Base-by-base conservation (phyloP, 768 basidiomycete species). In the Sarcodon aspratus region DNA sequence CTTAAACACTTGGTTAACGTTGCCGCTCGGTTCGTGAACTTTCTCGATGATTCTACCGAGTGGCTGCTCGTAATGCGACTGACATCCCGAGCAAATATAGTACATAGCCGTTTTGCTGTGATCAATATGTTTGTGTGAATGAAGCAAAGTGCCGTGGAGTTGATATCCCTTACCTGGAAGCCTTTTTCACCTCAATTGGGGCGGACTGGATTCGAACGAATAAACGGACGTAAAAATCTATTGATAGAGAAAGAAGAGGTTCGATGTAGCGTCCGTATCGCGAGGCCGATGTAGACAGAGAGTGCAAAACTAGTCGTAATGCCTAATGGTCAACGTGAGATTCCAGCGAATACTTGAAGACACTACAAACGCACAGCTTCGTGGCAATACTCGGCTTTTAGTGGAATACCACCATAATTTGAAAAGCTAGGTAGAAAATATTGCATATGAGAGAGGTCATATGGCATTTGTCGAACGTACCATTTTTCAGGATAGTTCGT, bases 401-500 rank as follows among this genome's bases (percentile, higher is more conserved):
- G 73, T 36, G 89, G 83, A 6, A 87, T 71, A 4, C 95, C 95
- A 9, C 95, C 95, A 62, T 99, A 99, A 59, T 96, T 97, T 1
- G 94, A 82, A 65, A 80, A 97, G 65, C 93, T 95, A 56, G 17
- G 13, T 40, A 13, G 34, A 38, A 31, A 33, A 11, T 33, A 44
- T 12, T 11, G 48, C 48, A 37, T 9, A 15, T 42, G 40, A 42
- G 13, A 4, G 2, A 18, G 6, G 15, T 9, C 5, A 27, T 13
- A 5, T 2, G 37, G 12, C 17, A 42, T 17, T 9, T 42, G 13
- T 42, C 5, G 35, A 9, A 33, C 49, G 52, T 56, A 91, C 95
- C 91, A 93, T 79, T 99, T 99, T 63, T 99, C 96, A 3, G 94
- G 85, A 62, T 87, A 96, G 61, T 97, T 97, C 9, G 76, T 81